Percentiles rank a stretch among this genome's conserved stretches.
phyloP scores from a whole-genome alignment of 1,139 yeast species.

The Yamadazyma dushanensis region DNA sequence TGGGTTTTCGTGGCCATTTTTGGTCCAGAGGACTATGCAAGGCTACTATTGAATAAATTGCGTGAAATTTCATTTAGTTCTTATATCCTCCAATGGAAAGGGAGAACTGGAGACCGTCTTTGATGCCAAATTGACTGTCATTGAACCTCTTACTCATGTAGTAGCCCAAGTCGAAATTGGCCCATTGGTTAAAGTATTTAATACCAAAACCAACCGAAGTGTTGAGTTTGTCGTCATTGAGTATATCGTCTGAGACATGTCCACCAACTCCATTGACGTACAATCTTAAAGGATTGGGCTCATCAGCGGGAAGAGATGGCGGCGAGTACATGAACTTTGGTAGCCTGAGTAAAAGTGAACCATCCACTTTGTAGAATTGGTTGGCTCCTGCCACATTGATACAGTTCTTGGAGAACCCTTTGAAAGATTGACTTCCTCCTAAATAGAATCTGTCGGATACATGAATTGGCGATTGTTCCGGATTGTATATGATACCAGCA shows the following conservation, averaged over 20 bases:
- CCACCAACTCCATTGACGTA: constrained; percentile 39
- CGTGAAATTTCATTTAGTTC: no score
- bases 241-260: constrained; percentile 31
- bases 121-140: constrained; percentile 29
- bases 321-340: constrained; percentile 32
- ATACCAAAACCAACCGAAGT: constrained; percentile 45
- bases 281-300: constrained; percentile 43
- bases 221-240: constrained; percentile 26
- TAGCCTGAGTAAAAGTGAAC: constrained; percentile 36
- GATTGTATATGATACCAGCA: constrained; percentile 36
- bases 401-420: constrained; percentile 41
- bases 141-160: constrained; percentile 32
- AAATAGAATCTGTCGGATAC: constrained; percentile 50
- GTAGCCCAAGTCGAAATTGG: constrained; percentile 50
- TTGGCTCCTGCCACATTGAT: constrained; percentile 42
- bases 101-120: constrained; percentile 49
- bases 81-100: constrained; percentile 48
- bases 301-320: constrained; percentile 16
- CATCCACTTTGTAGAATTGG: constrained; percentile 37
- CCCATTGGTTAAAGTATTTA: constrained; percentile 44
- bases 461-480: constrained; percentile 32
- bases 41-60: no score
- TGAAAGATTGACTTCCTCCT: constrained; percentile 42
- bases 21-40: no score
- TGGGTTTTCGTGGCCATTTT: no score